phyloP scores from a whole-genome alignment of 129 eudicot genomes.

The Escallonia herrerae region DNA sequence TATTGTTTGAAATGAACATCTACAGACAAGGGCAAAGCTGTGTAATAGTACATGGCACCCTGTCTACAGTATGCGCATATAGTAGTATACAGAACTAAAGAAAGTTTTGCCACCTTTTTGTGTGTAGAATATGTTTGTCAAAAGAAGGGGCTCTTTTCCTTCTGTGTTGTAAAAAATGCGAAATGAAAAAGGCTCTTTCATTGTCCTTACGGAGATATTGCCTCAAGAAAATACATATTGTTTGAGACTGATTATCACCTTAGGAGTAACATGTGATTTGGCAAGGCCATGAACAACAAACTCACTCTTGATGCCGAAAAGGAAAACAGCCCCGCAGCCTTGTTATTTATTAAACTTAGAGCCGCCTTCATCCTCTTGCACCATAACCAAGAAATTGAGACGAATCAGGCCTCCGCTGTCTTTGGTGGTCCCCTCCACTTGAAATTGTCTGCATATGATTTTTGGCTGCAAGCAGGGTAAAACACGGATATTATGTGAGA shows the following conservation, averaged over 20 bases:
- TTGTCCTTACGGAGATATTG: too few relatives aligned
- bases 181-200: too few relatives aligned
- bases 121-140: too few relatives aligned
- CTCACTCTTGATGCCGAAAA: too few relatives aligned
- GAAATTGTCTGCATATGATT: conserved; percentile 89
- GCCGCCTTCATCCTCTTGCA: background rate
- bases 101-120: background rate
- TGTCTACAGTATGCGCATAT: background rate
- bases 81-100: background rate
- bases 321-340: background rate
- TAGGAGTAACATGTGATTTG: too few relatives aligned
- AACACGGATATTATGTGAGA: background rate
- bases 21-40: background rate
- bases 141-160: background rate
- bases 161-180: too few relatives aligned
- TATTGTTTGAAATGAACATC: conserved; percentile 7
- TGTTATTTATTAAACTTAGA: background rate
- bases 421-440: conserved; percentile 94
- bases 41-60: background rate
- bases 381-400: background rate
- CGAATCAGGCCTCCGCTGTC: conserved; percentile 3
- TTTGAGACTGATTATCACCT: too few relatives aligned
- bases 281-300: too few relatives aligned
- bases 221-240: too few relatives aligned
- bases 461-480: conserved; percentile 45